Percentiles rank a stretch among this genome's conserved stretches.
Conservation (phyloP, 2,329 filamentous ascomycete genomes). For the Alternaria longipes region DNA sequence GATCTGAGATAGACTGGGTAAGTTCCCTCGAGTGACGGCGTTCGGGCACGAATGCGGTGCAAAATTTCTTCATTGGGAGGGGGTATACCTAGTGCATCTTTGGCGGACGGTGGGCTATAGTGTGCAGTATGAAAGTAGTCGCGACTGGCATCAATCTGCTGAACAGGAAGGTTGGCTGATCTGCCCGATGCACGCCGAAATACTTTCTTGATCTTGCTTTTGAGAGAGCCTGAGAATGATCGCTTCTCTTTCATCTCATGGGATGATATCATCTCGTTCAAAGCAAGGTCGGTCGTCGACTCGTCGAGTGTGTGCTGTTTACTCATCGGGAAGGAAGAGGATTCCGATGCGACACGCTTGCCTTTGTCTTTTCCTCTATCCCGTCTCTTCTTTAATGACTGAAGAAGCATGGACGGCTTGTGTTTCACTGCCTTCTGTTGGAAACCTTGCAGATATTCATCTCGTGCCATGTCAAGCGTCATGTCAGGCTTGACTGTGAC, state of each 20-base stretch:
- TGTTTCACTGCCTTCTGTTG: slow-evolving; percentile 53
- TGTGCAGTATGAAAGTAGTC: slow-evolving; percentile 46
- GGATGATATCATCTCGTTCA: slow-evolving; percentile 34
- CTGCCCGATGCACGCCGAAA: slow-evolving; percentile 57
- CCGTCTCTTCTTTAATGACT: slow-evolving; percentile 56
- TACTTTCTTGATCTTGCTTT: slow-evolving; percentile 67
- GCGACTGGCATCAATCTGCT: slow-evolving; percentile 62
- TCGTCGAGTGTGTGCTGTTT: slow-evolving; percentile 21
- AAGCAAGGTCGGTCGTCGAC: slow-evolving; percentile 16
- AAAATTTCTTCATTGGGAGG: slow-evolving; percentile 57
- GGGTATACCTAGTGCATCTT: slow-evolving; percentile 47
- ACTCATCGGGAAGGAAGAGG: slow-evolving; percentile 22
- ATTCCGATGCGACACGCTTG: slow-evolving; percentile 25
- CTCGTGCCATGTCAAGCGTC: slow-evolving; percentile 47
- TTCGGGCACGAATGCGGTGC: slow-evolving; percentile 48
- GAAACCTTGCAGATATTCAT: slow-evolving; percentile 53
- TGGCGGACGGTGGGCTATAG: slow-evolving; percentile 21
- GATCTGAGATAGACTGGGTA: slow-evolving; percentile 23
- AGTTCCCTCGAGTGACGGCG: slow-evolving; percentile 32
- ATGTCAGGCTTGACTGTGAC: slow-evolving; percentile 37
- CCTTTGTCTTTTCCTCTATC: slow-evolving; percentile 38
- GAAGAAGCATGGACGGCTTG: slow-evolving; percentile 56
- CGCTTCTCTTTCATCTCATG: slow-evolving; percentile 64
- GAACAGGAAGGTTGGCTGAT: slow-evolving; percentile 55
- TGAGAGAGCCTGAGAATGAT: slow-evolving; percentile 70